Evolutionary conservation across 164 flowering plant genomes (phyloP), one percentile per base, ranked within the genome.

Genomic region (Sextonia rubra): DNA sequence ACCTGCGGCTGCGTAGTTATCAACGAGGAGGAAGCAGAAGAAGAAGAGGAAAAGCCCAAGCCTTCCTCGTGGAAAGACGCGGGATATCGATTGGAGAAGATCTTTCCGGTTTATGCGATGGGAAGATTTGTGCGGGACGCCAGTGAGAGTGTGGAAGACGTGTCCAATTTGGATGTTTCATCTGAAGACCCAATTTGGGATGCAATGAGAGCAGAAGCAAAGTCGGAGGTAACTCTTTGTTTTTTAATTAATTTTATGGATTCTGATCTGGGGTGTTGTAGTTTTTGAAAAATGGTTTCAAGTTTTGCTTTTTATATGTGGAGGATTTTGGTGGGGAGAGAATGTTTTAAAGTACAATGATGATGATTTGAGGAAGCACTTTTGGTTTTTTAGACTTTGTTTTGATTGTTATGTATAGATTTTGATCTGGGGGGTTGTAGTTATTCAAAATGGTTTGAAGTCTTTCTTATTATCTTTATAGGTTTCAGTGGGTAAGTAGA

Each of bases 91-190:
- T 52, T 52, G n/a, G 58, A 52, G 58, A 52, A 52, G 15, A 52
- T 52, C n/a, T 52, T 52, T 20, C 58, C 58, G 58, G 58, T 52
- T 52, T 52, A 52, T 52, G 44, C 44, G 6, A 77, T 83, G 83
- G 86, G 89, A 4, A 18, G 70, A 62, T 66, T 64, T 25, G 77
- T 47, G 25, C 80, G 78, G 1, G 81, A 78, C 63, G 52, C 52
- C 23, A 58, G 29, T 32, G 25, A 20, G 69, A 23, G 17, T 37
- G 44, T 37, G 44, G 44, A 37, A 37, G 44, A 8, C 44, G 44
- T 37, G 11, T 44, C 44, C 9, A 37, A 37, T 37, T 66, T 32
- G 24, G 25, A 18, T 18, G 69, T 32, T 9, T 66, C 69, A 4
- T 7, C 23, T 66, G 60, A 26, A 9, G 74, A 71, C 58, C 74